Evolutionary conservation across 768 basidiomycete genomes (phyloP).

Genomic region (Lentinula raphanica): DNA sequence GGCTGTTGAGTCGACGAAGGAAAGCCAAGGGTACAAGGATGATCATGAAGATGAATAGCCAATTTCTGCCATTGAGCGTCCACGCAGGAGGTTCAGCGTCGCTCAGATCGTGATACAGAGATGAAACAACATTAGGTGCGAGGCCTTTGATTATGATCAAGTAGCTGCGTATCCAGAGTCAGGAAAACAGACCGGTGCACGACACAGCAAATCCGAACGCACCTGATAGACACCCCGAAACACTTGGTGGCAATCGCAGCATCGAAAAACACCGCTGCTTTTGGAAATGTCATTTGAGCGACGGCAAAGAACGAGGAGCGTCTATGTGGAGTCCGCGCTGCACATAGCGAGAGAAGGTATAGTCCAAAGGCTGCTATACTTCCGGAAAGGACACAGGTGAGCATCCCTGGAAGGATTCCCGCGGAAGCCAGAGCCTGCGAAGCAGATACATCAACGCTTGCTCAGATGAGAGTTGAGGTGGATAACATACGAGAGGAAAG

Average conservation of each 20-base stretch:
- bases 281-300: conserved; percentile 83
- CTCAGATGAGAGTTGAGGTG: neutral
- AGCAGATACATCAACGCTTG: conserved; percentile 5
- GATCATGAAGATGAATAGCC: conserved; percentile 77
- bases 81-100: conserved; percentile 62
- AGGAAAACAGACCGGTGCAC: neutral
- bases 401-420: conserved; percentile 83
- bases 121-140: conserved; percentile 84
- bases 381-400: conserved; percentile 84
- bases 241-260: conserved; percentile 94
- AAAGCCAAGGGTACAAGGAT: conserved; percentile 79
- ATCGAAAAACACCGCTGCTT: conserved; percentile 84
- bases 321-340: conserved; percentile 67
- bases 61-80: conserved; percentile 72
- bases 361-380: conserved; percentile 75
- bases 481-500: conserved; percentile 64
- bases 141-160: conserved; percentile 90
- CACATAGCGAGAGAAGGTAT: conserved; percentile 83
- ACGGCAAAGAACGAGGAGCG: conserved; percentile 80
- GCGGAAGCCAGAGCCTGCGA: conserved; percentile 82
- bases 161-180: conserved; percentile 43
- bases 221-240: conserved; percentile 94
- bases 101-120: conserved; percentile 73
- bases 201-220: conserved; percentile 17
- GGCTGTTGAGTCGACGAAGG: conserved; percentile 74